phyloP scores from a whole-genome alignment of 1,284 basidiomycete genomes.

The Ceratobasidium sp. region DNA sequence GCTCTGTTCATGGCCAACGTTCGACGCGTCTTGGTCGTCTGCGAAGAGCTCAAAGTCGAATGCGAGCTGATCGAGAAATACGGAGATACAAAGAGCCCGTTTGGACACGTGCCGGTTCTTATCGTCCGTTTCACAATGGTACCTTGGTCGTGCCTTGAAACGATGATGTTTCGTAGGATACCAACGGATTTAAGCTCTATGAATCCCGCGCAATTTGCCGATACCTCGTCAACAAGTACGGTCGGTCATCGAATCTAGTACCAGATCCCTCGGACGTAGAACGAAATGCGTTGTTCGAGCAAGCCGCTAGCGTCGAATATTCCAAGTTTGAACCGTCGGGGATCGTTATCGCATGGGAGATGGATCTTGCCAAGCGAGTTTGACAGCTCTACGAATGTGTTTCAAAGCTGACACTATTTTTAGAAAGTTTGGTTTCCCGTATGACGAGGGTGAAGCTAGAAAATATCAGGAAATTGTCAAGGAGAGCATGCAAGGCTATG shows the following conservation, averaged over 20 bases:
- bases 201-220: constrained; percentile 63
- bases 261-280: constrained; percentile 48
- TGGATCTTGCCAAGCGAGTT: neutral
- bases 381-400: neutral
- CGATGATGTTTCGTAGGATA: neutral
- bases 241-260: constrained; percentile 46
- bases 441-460: constrained; percentile 49
- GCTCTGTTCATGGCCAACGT: constrained; percentile 26
- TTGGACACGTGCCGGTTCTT: constrained; percentile 29
- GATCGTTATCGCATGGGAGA: neutral
- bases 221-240: constrained; percentile 58
- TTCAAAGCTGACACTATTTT: neutral
- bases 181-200: constrained; percentile 39
- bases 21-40: constrained; percentile 32
- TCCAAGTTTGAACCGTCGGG: constrained; percentile 47
- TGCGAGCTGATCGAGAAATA: constrained; percentile 26
- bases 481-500: constrained; percentile 56
- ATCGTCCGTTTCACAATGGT: neutral
- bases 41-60: constrained; percentile 32
- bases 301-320: constrained; percentile 48
- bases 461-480: constrained; percentile 49
- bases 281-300: constrained; percentile 49
- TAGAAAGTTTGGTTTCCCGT: constrained; percentile 1
- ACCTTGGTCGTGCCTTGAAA: neutral
- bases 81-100: constrained; percentile 20